Evolutionary conservation across 2,329 filamentous ascomycete genomes (phyloP).

Genomic region (Talaromyces sp.): DNA sequence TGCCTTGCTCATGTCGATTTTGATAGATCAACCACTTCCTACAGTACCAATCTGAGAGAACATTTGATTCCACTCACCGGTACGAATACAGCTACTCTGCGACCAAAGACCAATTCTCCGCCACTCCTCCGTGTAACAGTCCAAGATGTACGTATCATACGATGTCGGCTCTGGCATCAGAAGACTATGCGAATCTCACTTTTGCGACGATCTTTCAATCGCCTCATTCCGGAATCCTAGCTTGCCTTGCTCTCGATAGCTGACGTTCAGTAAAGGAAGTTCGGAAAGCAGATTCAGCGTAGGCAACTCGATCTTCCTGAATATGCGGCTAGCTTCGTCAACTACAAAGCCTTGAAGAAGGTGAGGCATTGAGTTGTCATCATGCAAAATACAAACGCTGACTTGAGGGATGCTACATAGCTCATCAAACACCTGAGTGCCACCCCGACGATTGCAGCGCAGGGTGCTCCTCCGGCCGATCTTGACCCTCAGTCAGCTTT

Average conservation of each 20-base stretch:
- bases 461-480: slow-evolving; percentile 53
- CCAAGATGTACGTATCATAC: slow-evolving; percentile 15
- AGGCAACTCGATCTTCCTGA: slow-evolving; percentile 97
- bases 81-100: background rate
- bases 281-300: slow-evolving; percentile 99
- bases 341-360: slow-evolving; percentile 99
- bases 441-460: slow-evolving; percentile 76
- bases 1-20: background rate
- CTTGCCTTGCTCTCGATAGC: slow-evolving; percentile 3
- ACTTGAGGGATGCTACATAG: slow-evolving; percentile 46
- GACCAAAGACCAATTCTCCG: background rate
- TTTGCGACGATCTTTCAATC: background rate
- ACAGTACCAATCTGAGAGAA: background rate
- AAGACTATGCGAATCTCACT: background rate
- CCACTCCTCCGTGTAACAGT: background rate
- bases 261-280: slow-evolving; percentile 67
- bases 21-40: background rate
- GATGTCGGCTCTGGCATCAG: background rate
- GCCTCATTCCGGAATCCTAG: background rate
- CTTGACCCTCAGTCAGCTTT: slow-evolving; percentile 80
- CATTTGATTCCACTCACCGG: background rate
- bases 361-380: slow-evolving; percentile 44
- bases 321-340: slow-evolving; percentile 98
- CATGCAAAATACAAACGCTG: slow-evolving; percentile 18
- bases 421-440: slow-evolving; percentile 97